Base-by-base conservation (phyloP, 257 asterid genomes). In the Petunia axillaris region DNA sequence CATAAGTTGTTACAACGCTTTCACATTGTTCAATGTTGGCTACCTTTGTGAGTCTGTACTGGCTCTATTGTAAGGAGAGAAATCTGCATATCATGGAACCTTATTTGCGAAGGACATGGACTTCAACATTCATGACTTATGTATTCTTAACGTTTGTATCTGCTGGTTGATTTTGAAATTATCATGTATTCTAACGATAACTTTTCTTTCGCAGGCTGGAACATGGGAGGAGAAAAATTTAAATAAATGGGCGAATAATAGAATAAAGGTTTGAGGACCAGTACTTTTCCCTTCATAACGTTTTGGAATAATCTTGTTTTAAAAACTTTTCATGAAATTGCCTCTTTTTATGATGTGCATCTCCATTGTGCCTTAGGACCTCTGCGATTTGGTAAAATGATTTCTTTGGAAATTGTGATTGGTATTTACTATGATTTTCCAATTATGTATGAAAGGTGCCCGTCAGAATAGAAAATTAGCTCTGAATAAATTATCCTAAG, bases 181-280 rank as follows among this genome's bases (percentile, higher is more conserved):
- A 11, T 70, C 3, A 1, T 15, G 43, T 46, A 5, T 52, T 25
- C 43, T 46, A 48, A 48, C 35, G 77, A 71, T 71, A 25, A 25
- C 10, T 79, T 81, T 60, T 48, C 64, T 41, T 80, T 76, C 64
- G 50, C 90, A 88, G 90, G 90, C 91, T 74, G 91, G 91, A 66
- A 88, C 90, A 25, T 88, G 91, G 91, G 89, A 88, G 77, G 91
- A 88, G 81, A 88, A 88, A 80, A 86, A 58, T 62, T 71, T 88
- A 25, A 81, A 86, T 79, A 88, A 85, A 59, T 88, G 91, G 91
- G 90, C 91, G 43, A 85, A 79, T 38, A 85, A 81, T 36, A 80
- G 88, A 66, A 84, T 88, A 52, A 86, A 88, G 91, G 91, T 88
- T 36, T 79, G 86, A 70, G 76, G 37, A 25, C 8, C 37, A 7